phyloP scores from a whole-genome alignment of 805 yeast genomes.

The Barnettozyma sp. region DNA sequence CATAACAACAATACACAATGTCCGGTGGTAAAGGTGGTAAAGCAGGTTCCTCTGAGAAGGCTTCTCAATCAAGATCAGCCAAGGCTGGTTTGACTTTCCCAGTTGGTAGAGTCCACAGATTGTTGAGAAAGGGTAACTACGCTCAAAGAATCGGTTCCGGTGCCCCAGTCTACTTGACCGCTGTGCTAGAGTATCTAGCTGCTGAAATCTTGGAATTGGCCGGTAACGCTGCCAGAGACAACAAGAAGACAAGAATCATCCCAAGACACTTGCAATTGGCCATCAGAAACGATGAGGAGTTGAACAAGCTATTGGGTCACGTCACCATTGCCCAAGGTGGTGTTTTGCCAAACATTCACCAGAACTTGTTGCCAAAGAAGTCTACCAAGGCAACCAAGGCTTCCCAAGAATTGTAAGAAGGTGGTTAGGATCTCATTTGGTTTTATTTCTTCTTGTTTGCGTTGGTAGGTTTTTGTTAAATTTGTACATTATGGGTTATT shows the following conservation, averaged over 20 bases:
- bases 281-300: constrained; percentile 96
- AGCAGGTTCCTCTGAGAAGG: constrained; percentile 92
- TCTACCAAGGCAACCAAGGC: constrained; percentile 50
- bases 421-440: constrained; percentile 7
- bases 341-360: constrained; percentile 80
- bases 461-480: constrained; percentile 13
- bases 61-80: constrained; percentile 96
- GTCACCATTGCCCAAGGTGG: constrained; percentile 98
- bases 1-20: constrained; percentile 35
- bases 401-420: constrained; percentile 48
- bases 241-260: constrained; percentile 92
- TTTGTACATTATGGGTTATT: constrained; percentile 20
- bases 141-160: constrained; percentile 99
- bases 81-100: constrained; percentile 99
- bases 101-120: constrained; percentile 98
- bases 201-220: constrained; percentile 98
- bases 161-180: constrained; percentile 97
- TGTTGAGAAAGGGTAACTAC: constrained; percentile 94
- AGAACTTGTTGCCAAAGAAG: constrained; percentile 82
- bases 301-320: constrained; percentile 85
- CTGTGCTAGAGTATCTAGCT: constrained; percentile 93
- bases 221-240: constrained; percentile 96
- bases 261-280: constrained; percentile 97
- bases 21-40: constrained; percentile 75
- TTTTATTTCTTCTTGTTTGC: constrained; percentile 9